Percentiles rank a stretch among this genome's conserved stretches.
Conservation (phyloP, 768 basidiomycete genomes). For the Pisolithus orientalis region DNA sequence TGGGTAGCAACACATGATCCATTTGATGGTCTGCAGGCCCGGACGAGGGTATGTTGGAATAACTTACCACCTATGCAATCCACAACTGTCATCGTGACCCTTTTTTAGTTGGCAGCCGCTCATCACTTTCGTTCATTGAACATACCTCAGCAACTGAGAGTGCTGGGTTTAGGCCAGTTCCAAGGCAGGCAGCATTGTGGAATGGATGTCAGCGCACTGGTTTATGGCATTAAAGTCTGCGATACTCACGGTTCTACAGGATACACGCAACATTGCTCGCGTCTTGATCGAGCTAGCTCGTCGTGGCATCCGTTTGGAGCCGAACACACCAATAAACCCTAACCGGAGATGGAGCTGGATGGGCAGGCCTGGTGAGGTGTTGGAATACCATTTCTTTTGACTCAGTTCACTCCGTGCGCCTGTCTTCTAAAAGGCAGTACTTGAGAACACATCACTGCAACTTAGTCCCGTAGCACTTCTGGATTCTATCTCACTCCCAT, state of each 20-base stretch:
- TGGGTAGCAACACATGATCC: conserved; percentile 26
- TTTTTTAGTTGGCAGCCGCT: conserved; percentile 11
- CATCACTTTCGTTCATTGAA: conserved; percentile 40
- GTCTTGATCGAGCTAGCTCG: conserved; percentile 75
- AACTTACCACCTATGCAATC: neutral
- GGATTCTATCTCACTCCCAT: no score
- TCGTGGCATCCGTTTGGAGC: conserved; percentile 57
- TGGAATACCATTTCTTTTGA: conserved; percentile 37
- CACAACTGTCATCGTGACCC: neutral
- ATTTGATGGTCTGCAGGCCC: conserved; percentile 6
- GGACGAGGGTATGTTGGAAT: conserved; percentile 11
- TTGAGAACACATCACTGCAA: no score
- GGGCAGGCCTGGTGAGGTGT: conserved; percentile 66
- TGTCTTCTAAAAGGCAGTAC: no score
- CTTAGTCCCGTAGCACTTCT: no score
- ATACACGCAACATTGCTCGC: conserved; percentile 83
- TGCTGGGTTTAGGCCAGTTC: conserved; percentile 69
- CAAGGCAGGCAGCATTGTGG: conserved; percentile 84
- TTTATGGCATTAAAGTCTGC: neutral
- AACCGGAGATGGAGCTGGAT: conserved; percentile 79
- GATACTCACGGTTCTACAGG: conserved; percentile 39
- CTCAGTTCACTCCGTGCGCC: conserved; percentile 5
- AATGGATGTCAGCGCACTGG: conserved; percentile 66
- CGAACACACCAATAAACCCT: conserved; percentile 67
- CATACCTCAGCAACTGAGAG: conserved; percentile 67